Evolutionary conservation across 805 yeast genomes (phyloP).

Genomic region (Candida loeiensis): DNA sequence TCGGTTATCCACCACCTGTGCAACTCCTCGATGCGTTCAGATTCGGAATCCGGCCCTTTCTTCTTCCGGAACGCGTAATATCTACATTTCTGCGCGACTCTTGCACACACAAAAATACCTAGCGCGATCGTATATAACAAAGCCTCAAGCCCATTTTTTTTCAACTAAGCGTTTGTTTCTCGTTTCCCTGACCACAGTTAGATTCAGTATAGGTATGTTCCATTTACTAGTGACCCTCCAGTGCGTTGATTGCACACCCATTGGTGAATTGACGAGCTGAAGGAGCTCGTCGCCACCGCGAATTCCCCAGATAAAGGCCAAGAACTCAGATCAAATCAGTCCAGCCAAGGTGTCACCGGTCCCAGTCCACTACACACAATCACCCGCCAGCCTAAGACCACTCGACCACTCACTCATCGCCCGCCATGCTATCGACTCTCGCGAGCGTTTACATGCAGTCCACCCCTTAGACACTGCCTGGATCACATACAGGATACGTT

Average conservation of each 20-base stretch:
- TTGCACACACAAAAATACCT: background rate
- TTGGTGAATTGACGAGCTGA: too few species aligned
- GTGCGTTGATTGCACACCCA: too few species aligned
- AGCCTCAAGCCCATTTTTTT: slow-evolving; percentile 1
- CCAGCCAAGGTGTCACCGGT: background rate
- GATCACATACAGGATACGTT: too few species aligned
- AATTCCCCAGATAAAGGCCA: background rate
- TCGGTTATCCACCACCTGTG: background rate
- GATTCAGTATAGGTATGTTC: slow-evolving; percentile 3
- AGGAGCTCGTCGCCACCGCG: too few species aligned
- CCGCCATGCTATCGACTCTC: background rate
- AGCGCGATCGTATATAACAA: slow-evolving; percentile 1
- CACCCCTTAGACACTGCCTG: slow-evolving; percentile 5
- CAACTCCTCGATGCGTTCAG: background rate
- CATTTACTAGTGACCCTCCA: background rate
- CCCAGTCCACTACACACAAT: background rate
- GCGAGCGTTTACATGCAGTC: background rate
- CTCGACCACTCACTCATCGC: background rate
- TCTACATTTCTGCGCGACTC: background rate
- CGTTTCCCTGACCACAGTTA: slow-evolving; percentile 2
- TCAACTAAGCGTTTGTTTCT: slow-evolving; percentile 3
- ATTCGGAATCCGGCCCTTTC: background rate
- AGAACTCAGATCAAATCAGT: background rate
- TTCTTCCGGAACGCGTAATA: slow-evolving; percentile 1
- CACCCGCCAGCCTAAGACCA: background rate